A percentile compares a stretch with the other conserved stretches of the same genome.
Evolutionary conservation across 805 yeast genomes (phyloP).

Genomic region (Cyberlindnera saturnus): DNA sequence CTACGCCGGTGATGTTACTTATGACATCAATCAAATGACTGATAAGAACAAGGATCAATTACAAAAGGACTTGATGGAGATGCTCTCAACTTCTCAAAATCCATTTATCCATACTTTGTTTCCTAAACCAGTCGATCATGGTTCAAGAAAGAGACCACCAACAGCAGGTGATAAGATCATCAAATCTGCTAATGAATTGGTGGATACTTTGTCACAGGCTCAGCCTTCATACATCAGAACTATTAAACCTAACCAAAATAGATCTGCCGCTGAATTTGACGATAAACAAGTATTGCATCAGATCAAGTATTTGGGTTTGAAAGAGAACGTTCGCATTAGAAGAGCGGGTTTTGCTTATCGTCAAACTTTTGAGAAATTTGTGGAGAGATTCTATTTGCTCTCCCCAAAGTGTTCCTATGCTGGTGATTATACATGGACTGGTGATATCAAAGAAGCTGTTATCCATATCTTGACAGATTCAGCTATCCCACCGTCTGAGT

Average conservation of each 20-base stretch:
- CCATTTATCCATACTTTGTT: constrained; percentile 52
- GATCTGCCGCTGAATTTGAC: constrained; percentile 86
- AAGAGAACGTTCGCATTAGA: constrained; percentile 94
- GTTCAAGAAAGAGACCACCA: constrained; percentile 79
- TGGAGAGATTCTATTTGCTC: constrained; percentile 83
- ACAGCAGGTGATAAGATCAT: constrained; percentile 96
- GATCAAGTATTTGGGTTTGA: constrained; percentile 89
- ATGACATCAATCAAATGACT: constrained; percentile 84
- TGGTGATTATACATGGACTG: constrained; percentile 64
- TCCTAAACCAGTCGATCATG: constrained; percentile 61
- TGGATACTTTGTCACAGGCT: constrained; percentile 83
- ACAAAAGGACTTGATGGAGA: constrained; percentile 79
- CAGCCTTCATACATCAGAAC: constrained; percentile 96
- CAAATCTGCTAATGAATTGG: constrained; percentile 82
- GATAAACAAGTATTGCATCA: constrained; percentile 89
- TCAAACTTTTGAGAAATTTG: constrained; percentile 93
- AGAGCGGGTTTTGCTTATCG: constrained; percentile 99
- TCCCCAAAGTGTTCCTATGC: constrained; percentile 93
- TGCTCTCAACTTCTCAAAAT: constrained; percentile 68
- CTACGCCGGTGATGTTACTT: constrained; percentile 97
- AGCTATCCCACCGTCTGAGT: constrained; percentile 73
- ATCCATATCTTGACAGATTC: constrained; percentile 47
- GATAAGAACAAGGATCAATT: constrained; percentile 95
- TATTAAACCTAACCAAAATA: constrained; percentile 92
- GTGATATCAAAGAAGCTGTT: constrained; percentile 51